Percentiles rank a stretch among this genome's conserved stretches.
These are phyloP conservation scores for Daldinia loculata DNA, from an alignment of 495 filamentous ascomycete species.

Conservation along the genomic window DNA sequence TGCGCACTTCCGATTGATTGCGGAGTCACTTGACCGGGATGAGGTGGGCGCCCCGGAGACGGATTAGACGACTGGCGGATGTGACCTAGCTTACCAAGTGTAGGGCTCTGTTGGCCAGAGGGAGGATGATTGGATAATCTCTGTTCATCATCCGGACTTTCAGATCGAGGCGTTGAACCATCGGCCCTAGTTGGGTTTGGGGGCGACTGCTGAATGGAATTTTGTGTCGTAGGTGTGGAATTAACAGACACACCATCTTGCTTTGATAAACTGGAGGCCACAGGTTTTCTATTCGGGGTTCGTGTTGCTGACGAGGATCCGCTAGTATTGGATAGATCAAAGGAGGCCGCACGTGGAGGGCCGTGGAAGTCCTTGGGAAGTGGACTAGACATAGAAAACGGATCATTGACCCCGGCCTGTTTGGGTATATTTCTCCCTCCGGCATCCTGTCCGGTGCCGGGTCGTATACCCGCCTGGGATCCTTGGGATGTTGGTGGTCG, in stretches of 20 bases:
- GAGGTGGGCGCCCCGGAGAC: conserved; percentile 37
- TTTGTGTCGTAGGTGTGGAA: conserved; percentile 11
- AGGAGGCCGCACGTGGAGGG: conserved; percentile 25
- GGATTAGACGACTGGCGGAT: conserved; percentile 42
- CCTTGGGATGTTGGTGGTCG: conserved; percentile 16
- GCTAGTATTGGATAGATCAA: conserved; percentile 15
- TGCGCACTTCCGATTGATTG: conserved; percentile 14
- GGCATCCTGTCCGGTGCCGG: conserved; percentile 15
- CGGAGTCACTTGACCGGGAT: conserved; percentile 29
- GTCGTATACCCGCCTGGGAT: conserved; percentile 26
- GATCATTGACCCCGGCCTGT: conserved; percentile 3
- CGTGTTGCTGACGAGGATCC: conserved; percentile 18
- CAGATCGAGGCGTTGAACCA: conserved; percentile 22
- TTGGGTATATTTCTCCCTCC: background rate
- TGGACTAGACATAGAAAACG: conserved; percentile 13
- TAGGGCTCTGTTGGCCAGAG: conserved; percentile 42
- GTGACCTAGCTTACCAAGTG: conserved; percentile 37
- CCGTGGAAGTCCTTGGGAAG: conserved; percentile 26
- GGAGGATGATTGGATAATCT: conserved; percentile 37
- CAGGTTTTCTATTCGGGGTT: conserved; percentile 44
- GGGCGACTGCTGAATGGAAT: background rate
- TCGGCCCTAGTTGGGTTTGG: background rate
- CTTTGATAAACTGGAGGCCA: conserved; percentile 31
- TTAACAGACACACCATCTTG: conserved; percentile 27
- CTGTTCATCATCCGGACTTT: conserved; percentile 28